Conservation (phyloP, 2,329 filamentous ascomycete genomes). For the Cadophora luteo-olivacea region DNA sequence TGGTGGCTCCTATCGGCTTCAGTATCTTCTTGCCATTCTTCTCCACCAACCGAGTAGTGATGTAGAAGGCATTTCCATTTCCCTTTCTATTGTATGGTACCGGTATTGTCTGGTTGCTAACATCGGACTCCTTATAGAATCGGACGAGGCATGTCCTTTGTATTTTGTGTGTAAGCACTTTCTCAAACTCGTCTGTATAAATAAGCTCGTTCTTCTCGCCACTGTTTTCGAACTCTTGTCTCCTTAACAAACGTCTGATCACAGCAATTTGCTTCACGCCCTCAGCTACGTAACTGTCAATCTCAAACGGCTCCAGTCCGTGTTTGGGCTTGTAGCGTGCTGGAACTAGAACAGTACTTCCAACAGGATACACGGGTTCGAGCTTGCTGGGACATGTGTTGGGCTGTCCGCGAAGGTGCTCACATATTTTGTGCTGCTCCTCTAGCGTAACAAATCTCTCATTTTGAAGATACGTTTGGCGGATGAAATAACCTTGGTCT, state of each 20-base stretch:
- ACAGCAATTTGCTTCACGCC: slow-evolving; percentile 43
- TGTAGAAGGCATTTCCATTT: slow-evolving; percentile 69
- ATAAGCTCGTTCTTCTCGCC: slow-evolving; percentile 56
- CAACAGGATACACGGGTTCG: slow-evolving; percentile 49
- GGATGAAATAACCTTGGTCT: slow-evolving; percentile 65
- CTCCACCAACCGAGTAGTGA: slow-evolving; percentile 53
- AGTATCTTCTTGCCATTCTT: slow-evolving; percentile 38
- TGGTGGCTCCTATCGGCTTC: slow-evolving; percentile 44
- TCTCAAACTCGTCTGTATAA: slow-evolving; percentile 55
- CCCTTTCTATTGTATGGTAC: slow-evolving; percentile 71
- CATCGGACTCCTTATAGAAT: slow-evolving; percentile 53
- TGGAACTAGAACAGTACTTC: slow-evolving; percentile 61
- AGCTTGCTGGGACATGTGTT: not conserved
- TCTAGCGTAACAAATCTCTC: slow-evolving; percentile 68
- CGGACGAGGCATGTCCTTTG: slow-evolving; percentile 65
- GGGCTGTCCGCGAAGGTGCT: slow-evolving; percentile 41
- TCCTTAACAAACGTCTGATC: slow-evolving; percentile 61
- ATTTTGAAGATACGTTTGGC: slow-evolving; percentile 69
- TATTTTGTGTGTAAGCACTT: slow-evolving; percentile 51
- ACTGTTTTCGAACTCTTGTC: slow-evolving; percentile 48
- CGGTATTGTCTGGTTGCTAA: slow-evolving; percentile 50
- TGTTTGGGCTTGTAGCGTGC: slow-evolving; percentile 50
- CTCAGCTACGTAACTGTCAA: slow-evolving; percentile 51
- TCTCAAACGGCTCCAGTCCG: slow-evolving; percentile 64
- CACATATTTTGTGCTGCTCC: slow-evolving; percentile 60